A percentile compares a stretch with the other conserved stretches of the same genome.
These are phyloP conservation scores for Backusella westeae DNA, from an alignment of 192 early-diverging fungal genomes.

Conservation along the genomic window DNA sequence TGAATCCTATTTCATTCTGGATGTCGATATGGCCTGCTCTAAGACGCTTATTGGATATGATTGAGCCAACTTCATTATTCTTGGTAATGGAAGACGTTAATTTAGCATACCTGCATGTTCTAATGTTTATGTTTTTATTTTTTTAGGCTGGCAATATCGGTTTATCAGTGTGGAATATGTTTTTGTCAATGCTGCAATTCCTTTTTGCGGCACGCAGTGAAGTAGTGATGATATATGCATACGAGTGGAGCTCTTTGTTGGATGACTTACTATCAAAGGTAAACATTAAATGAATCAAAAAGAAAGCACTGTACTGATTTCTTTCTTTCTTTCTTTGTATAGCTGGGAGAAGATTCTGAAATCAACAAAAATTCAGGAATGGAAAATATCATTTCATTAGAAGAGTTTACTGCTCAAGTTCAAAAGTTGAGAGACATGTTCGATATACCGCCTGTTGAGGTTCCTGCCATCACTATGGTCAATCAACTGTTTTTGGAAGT, in stretches of 20 bases:
- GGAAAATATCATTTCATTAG: not conserved
- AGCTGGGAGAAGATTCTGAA: not conserved
- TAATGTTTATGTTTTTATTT: not conserved
- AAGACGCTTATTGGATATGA: constrained; percentile 11
- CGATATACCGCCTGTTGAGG: constrained; percentile 35
- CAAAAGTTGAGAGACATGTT: constrained; percentile 34
- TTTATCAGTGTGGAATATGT: constrained; percentile 35
- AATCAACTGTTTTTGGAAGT: constrained; percentile 40
- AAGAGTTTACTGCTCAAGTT: constrained; percentile 14
- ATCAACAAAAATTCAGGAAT: not conserved
- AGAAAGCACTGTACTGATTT: not conserved
- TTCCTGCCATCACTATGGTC: constrained; percentile 24
- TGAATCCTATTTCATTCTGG: constrained; percentile 18
- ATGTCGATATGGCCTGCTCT: constrained; percentile 23
- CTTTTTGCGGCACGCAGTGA: constrained; percentile 32
- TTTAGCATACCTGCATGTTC: not conserved
- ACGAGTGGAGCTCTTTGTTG: constrained; percentile 40
- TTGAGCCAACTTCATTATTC: constrained; percentile 9
- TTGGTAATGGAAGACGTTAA: not conserved
- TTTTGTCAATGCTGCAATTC: constrained; percentile 39
- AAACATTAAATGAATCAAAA: not conserved
- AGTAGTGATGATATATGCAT: constrained; percentile 32
- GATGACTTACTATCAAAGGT: constrained; percentile 31
- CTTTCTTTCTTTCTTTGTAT: not conserved
- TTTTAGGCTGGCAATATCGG: constrained; percentile 22